Conservation (phyloP, 352 stramenopile genomes). For the Phytophthora kernoviae region DNA sequence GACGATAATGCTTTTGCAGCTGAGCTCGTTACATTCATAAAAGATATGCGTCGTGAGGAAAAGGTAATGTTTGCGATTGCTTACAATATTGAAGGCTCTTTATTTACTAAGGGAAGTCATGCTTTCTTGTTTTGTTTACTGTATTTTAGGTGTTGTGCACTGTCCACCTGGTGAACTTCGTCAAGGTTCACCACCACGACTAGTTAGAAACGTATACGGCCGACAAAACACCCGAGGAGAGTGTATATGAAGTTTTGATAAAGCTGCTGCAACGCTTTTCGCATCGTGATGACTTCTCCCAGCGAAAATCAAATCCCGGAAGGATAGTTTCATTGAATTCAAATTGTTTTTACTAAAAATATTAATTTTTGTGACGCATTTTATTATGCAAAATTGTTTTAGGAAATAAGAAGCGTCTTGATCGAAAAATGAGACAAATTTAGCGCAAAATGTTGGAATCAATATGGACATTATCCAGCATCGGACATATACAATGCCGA, state of each 20-base stretch:
- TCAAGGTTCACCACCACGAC: not conserved
- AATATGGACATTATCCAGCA: not conserved
- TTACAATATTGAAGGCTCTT: not conserved
- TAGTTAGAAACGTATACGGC: not conserved
- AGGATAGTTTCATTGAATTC: not conserved
- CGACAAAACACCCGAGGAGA: not conserved
- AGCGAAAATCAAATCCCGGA: not conserved
- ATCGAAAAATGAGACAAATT: slow-evolving; percentile 1
- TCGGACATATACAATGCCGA: slow-evolving; percentile 5
- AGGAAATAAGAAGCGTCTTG: not conserved
- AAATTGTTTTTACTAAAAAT: no score
- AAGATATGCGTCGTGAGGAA: slow-evolving; percentile 3
- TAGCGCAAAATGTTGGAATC: not conserved
- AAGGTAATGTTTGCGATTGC: slow-evolving; percentile 1
- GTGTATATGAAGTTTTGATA: not conserved
- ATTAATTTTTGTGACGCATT: not conserved
- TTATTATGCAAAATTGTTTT: not conserved
- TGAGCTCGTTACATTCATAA: slow-evolving; percentile 1
- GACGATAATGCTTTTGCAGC: not conserved
- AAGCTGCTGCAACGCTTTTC: not conserved
- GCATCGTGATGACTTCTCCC: not conserved
- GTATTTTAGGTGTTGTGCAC: slow-evolving; percentile 1
- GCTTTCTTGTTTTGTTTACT: not conserved
- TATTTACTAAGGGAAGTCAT: not conserved
- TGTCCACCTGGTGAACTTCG: not conserved